phyloP scores from a whole-genome alignment of 2,329 filamentous ascomycete genomes.

The Zymoseptoria brevis region DNA sequence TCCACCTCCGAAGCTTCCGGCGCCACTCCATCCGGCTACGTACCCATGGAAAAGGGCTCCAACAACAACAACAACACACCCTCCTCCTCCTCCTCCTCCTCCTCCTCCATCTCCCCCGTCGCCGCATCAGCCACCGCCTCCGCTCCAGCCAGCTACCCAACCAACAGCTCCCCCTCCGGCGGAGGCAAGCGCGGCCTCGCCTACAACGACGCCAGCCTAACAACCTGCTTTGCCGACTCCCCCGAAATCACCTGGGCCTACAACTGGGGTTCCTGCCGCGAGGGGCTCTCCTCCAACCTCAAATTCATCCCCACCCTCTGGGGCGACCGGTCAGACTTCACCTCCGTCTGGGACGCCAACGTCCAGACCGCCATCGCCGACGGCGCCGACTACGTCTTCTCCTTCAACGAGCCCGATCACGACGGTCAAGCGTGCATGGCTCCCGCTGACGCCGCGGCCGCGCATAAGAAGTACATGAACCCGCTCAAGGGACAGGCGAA shows the following conservation, averaged over 20 bases:
- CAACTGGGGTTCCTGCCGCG: conserved; percentile 56
- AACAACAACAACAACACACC: not conserved
- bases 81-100: too few species aligned
- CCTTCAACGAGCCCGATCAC: conserved; percentile 67
- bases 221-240: conserved; percentile 42
- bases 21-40: conserved; percentile 1
- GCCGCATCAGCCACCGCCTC: conserved; percentile 14
- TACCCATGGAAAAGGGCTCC: conserved; percentile 3
- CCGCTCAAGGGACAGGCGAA: conserved; percentile 46
- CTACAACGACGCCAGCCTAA: conserved; percentile 54
- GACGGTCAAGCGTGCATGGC: conserved; percentile 51
- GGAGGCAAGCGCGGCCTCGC: conserved; percentile 57
- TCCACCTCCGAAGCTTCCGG: not conserved
- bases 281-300: conserved; percentile 37
- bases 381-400: conserved; percentile 52
- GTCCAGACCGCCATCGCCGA: conserved; percentile 45
- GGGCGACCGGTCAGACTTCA: conserved; percentile 39
- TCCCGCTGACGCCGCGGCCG: conserved; percentile 44
- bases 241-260: conserved; percentile 53
- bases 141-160: conserved; percentile 10
- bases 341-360: conserved; percentile 43
- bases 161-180: conserved; percentile 14
- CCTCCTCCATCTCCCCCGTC: too few species aligned
- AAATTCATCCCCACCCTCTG: conserved; percentile 59
- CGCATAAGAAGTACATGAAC: conserved; percentile 50